These are phyloP conservation scores for Clavispora santaluciae DNA, from an alignment of 805 yeast species.

Conservation along the genomic window DNA sequence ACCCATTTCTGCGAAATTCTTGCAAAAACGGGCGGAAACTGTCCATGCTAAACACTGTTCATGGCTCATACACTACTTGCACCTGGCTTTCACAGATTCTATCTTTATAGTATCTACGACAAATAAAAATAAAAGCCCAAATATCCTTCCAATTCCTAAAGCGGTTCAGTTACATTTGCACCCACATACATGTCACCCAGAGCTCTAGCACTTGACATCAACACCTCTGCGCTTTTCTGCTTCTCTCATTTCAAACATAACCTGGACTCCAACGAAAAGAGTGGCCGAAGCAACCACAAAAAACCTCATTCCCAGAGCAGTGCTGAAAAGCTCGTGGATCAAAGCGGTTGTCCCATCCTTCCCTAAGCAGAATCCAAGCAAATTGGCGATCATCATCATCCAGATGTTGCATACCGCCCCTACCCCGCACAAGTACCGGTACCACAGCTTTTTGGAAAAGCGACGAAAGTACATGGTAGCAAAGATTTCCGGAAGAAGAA, in stretches of 20 bases:
- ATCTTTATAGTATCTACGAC: too few relatives aligned
- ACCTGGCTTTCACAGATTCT: too few relatives aligned
- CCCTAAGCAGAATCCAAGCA: constrained; percentile 93
- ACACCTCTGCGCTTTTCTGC: constrained; percentile 80
- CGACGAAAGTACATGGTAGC: constrained; percentile 45
- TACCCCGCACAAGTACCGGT: constrained; percentile 71
- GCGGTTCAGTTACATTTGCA: too few relatives aligned
- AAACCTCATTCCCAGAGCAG: constrained; percentile 63
- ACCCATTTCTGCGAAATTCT: too few relatives aligned
- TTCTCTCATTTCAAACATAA: constrained; percentile 92
- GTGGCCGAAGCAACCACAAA: constrained; percentile 56
- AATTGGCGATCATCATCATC: constrained; percentile 97
- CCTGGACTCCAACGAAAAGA: constrained; percentile 80
- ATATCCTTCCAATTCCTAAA: too few relatives aligned
- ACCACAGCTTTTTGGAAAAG: constrained; percentile 56
- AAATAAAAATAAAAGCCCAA: too few relatives aligned
- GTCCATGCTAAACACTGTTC: too few relatives aligned
- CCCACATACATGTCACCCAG: too few relatives aligned
- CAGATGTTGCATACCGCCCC: constrained; percentile 91
- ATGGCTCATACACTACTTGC: too few relatives aligned
- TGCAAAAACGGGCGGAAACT: too few relatives aligned
- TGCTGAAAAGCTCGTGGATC: constrained; percentile 64
- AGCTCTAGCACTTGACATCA: constrained; percentile 74
- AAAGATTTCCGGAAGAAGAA: constrained; percentile 78
- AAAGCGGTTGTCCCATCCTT: constrained; percentile 72